Evolutionary conservation across 2,329 filamentous ascomycete species (phyloP).

Genomic region (Calonectria pteridis): DNA sequence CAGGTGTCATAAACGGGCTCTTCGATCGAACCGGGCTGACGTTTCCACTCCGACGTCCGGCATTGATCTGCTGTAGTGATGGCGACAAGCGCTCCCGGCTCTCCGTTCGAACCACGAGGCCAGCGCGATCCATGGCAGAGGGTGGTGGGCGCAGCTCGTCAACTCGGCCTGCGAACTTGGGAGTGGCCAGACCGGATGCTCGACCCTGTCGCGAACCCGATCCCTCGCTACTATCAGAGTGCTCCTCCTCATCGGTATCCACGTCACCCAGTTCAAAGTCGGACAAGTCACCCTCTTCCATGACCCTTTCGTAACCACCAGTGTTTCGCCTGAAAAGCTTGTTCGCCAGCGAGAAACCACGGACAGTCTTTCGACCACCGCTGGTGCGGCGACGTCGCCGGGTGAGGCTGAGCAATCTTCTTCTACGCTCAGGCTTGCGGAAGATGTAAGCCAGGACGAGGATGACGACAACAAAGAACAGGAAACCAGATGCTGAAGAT

Average conservation of each 20-base stretch:
- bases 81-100: conserved; percentile 82
- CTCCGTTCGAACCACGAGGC: conserved; percentile 85
- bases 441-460: conserved; percentile 78
- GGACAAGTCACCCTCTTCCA: conserved; percentile 81
- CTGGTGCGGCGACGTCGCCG: conserved; percentile 45
- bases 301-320: conserved; percentile 81
- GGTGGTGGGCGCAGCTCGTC: conserved; percentile 57
- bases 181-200: conserved; percentile 76
- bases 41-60: conserved; percentile 68
- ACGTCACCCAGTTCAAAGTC: conserved; percentile 84
- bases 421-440: conserved; percentile 81
- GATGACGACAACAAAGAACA: conserved; percentile 83
- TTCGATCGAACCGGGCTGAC: conserved; percentile 71
- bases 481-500: conserved; percentile 79
- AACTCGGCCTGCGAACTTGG: conserved; percentile 68
- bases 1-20: conserved; percentile 66
- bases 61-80: conserved; percentile 65
- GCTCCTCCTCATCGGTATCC: conserved; percentile 73
- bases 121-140: conserved; percentile 73
- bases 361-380: conserved; percentile 55
- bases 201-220: conserved; percentile 67
- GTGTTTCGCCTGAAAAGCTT: conserved; percentile 75
- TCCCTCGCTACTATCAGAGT: conserved; percentile 71
- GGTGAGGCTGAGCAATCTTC: conserved; percentile 45
- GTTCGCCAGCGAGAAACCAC: conserved; percentile 66